These are phyloP conservation scores for Marchantia paleacea DNA, from an alignment of 225 moss, liverwort and hornwort species.

Conservation along the genomic window DNA sequence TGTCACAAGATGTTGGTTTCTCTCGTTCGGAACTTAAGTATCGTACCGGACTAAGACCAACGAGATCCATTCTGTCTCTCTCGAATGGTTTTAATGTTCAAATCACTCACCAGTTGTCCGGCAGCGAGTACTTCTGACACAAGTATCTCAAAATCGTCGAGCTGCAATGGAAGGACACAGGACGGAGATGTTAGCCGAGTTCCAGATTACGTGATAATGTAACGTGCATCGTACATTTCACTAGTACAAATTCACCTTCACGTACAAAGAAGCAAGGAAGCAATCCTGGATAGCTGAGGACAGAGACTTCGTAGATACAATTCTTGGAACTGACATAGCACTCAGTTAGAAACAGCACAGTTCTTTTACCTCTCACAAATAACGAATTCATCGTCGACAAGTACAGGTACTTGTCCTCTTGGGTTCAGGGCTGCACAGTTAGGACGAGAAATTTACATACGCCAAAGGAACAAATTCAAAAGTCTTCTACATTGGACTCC, in stretches of 20 bases:
- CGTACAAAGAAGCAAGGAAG: too few relatives aligned
- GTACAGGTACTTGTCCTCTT: conserved; percentile 44
- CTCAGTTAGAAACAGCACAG: too few relatives aligned
- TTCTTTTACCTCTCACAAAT: conserved; percentile 44
- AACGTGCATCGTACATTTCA: neutral
- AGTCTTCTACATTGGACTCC: too few relatives aligned
- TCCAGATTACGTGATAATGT: neutral
- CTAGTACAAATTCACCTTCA: neutral
- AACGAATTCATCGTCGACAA: conserved; percentile 46
- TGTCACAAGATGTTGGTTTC: too few relatives aligned
- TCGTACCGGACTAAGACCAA: too few relatives aligned
- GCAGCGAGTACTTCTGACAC: conserved; percentile 50
- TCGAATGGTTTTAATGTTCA: neutral
- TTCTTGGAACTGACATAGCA: too few relatives aligned
- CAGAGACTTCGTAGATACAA: too few relatives aligned
- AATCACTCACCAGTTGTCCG: conserved; percentile 61
- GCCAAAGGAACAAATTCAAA: too few relatives aligned
- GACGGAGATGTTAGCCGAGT: neutral
- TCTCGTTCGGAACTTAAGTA: too few relatives aligned
- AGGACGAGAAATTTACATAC: neutral
- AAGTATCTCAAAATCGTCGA: conserved; percentile 75
- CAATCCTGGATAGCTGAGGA: too few relatives aligned
- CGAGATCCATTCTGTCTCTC: too few relatives aligned
- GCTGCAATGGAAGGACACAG: conserved; percentile 33
- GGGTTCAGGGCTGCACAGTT: conserved; percentile 44